phyloP scores from a whole-genome alignment of 1,139 yeast genomes.

The Taiozyma sp. region DNA sequence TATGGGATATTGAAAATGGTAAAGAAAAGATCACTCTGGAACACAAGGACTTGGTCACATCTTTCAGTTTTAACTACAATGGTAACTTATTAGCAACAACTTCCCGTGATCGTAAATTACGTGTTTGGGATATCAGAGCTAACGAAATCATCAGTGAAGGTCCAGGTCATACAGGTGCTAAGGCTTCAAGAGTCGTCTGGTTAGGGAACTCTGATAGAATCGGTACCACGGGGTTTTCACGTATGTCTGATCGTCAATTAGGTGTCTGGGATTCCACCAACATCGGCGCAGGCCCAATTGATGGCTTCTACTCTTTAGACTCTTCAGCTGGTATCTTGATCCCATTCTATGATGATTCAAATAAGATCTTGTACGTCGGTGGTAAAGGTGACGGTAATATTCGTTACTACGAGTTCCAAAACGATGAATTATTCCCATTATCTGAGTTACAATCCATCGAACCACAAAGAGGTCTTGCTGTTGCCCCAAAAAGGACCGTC shows the following conservation, averaged over 20 bases:
- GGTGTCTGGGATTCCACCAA: slow-evolving; percentile 87
- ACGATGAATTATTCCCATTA: slow-evolving; percentile 74
- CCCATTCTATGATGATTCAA: slow-evolving; percentile 84
- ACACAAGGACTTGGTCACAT: slow-evolving; percentile 87
- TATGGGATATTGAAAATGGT: slow-evolving; percentile 85
- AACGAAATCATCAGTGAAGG: slow-evolving; percentile 80
- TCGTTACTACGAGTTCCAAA: slow-evolving; percentile 83
- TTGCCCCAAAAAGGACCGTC: slow-evolving; percentile 78
- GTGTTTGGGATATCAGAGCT: slow-evolving; percentile 86
- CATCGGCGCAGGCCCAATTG: slow-evolving; percentile 77
- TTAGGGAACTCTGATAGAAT: slow-evolving; percentile 80
- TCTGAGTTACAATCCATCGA: slow-evolving; percentile 86
- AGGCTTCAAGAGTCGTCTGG: slow-evolving; percentile 86
- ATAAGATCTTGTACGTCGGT: slow-evolving; percentile 78
- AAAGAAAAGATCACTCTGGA: slow-evolving; percentile 67
- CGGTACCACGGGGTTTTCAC: slow-evolving; percentile 94
- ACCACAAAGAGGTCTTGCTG: slow-evolving; percentile 95
- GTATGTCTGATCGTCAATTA: slow-evolving; percentile 88
- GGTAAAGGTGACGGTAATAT: slow-evolving; percentile 99
- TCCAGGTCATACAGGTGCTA: slow-evolving; percentile 89
- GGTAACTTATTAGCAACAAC: slow-evolving; percentile 86
- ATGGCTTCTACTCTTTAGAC: slow-evolving; percentile 81
- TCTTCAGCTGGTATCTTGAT: slow-evolving; percentile 90
- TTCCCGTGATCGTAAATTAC: slow-evolving; percentile 84
- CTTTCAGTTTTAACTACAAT: slow-evolving; percentile 84